phyloP scores from a whole-genome alignment of 2,329 filamentous ascomycete species.

The Alternaria panax region DNA sequence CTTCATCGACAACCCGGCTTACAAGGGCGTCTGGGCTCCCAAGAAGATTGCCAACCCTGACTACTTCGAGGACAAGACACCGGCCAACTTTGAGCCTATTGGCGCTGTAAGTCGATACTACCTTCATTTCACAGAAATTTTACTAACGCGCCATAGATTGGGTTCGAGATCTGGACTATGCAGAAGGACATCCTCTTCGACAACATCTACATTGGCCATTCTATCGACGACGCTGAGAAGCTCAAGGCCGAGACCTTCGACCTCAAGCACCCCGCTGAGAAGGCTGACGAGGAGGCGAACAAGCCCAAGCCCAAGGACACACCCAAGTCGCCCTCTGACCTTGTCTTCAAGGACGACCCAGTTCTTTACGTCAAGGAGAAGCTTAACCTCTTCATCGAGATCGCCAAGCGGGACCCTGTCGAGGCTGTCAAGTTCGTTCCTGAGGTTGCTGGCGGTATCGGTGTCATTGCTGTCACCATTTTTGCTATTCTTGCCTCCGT shows the following conservation, averaged over 20 bases:
- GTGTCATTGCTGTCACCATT: conserved; percentile 72
- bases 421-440: conserved; percentile 89
- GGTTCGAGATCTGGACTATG: conserved; percentile 99
- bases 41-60: conserved; percentile 96
- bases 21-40: conserved; percentile 95
- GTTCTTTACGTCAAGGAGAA: conserved; percentile 90
- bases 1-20: conserved; percentile 93
- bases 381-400: conserved; percentile 85
- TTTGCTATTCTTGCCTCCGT: conserved; percentile 74
- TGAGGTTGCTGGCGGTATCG: conserved; percentile 84
- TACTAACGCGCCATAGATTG: conserved; percentile 67
- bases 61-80: conserved; percentile 97
- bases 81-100: conserved; percentile 96
- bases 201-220: conserved; percentile 99
- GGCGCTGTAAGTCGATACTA: conserved; percentile 76
- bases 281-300: conserved; percentile 76
- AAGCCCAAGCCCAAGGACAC: conserved; percentile 76
- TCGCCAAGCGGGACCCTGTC: conserved; percentile 82
- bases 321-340: conserved; percentile 74
- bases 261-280: conserved; percentile 84
- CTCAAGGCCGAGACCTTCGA: conserved; percentile 89
- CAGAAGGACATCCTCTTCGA: conserved; percentile 98
- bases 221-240: conserved; percentile 87
- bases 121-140: not conserved
- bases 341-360: conserved; percentile 91